These are phyloP conservation scores for Acanthochlamys bracteata DNA, from an alignment of 106 monocot species.

Conservation along the genomic window DNA sequence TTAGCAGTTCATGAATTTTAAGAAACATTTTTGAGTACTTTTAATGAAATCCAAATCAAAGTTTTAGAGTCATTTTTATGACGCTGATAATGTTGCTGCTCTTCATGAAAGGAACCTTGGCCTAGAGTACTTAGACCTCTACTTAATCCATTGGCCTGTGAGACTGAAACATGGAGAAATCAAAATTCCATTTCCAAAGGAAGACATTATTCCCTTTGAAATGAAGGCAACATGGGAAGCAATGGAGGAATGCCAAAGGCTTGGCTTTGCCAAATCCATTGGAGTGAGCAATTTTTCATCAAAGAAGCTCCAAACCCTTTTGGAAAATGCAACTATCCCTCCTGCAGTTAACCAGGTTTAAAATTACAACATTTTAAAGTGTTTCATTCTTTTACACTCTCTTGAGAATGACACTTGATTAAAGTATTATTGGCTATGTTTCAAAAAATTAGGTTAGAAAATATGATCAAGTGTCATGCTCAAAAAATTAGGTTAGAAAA, in stretches of 20 bases:
- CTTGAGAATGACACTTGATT: no score
- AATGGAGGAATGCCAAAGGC: constrained; percentile 5
- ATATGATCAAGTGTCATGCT: no score
- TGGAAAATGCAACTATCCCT: not conserved
- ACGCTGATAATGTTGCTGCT: constrained; percentile 2
- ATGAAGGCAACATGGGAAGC: constrained; percentile 7
- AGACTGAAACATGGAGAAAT: constrained; percentile 6
- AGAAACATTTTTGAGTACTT: no score
- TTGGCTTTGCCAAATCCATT: constrained; percentile 7
- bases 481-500: no score
- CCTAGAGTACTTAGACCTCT: constrained; percentile 7
- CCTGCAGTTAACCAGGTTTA: constrained; percentile 23
- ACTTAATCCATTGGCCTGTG: constrained; percentile 14
- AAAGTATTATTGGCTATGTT: no score
- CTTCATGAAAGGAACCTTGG: constrained; percentile 3
- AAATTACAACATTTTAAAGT: no score
- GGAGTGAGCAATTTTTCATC: constrained; percentile 10
- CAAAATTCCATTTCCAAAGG: not conserved
- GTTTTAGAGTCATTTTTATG: no score
- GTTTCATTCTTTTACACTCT: no score
- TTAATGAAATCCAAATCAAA: no score
- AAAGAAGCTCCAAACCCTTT: constrained; percentile 3
- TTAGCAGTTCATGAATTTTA: no score
- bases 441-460: no score
- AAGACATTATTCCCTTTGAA: not conserved